Evolutionary conservation across 83 land plant genomes (phyloP).

Genomic region (Picea abies): DNA sequence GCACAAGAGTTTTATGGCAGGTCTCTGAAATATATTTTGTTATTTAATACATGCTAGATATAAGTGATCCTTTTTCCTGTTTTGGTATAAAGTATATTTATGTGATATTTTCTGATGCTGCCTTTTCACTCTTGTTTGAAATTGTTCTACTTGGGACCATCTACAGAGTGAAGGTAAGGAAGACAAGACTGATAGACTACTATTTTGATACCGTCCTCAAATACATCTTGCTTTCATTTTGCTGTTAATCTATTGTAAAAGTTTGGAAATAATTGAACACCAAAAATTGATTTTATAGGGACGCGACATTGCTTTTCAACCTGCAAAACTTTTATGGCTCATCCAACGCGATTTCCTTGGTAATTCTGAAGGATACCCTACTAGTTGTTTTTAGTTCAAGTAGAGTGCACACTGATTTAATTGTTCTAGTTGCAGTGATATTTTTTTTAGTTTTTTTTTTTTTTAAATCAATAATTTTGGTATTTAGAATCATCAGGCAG

Average conservation of each 20-base stretch:
- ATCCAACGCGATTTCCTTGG: conserved; percentile 93
- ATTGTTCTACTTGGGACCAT: conserved; percentile 12
- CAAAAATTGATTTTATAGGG: conserved; percentile 45
- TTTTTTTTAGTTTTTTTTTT: neutral
- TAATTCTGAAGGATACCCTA: conserved; percentile 34
- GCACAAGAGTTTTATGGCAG: conserved; percentile 96
- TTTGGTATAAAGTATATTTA: neutral
- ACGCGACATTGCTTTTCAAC: conserved; percentile 80
- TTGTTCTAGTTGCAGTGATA: neutral
- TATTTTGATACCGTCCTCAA: neutral
- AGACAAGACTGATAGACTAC: neutral
- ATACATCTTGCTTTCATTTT: neutral
- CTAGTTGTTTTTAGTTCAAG: neutral
- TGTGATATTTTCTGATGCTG: conserved; percentile 6
- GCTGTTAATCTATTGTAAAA: neutral
- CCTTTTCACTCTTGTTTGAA: conserved; percentile 8
- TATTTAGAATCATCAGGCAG: neutral
- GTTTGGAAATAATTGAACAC: neutral
- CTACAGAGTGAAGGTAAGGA: conserved; percentile 73
- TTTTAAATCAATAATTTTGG: neutral
- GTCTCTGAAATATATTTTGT: conserved; percentile 25
- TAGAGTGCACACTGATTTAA: neutral
- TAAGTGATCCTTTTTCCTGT: neutral
- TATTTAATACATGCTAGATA: neutral
- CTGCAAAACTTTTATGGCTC: conserved; percentile 88